Evolutionary conservation across 306 rosid genomes (phyloP).

Genomic region (Oxytropis ochrocephala): DNA sequence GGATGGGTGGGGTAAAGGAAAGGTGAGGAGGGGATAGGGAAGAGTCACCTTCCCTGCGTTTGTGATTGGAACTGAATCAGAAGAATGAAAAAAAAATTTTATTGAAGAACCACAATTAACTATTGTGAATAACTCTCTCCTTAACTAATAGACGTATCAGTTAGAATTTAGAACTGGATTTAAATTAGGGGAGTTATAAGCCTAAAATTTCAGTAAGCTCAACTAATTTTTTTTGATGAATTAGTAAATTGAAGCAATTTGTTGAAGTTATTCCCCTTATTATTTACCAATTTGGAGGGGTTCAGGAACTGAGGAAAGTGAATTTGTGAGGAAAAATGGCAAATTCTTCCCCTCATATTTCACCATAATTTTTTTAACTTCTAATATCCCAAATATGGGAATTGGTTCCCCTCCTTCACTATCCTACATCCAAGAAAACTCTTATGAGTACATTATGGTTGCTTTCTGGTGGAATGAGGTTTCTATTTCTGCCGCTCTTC

Average conservation of each 20-base stretch:
- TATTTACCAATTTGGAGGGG: neutral
- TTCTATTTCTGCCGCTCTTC: neutral
- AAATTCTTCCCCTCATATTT: neutral
- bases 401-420: neutral
- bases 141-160: neutral
- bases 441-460: neutral
- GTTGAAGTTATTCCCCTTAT: neutral
- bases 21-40: neutral
- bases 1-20: neutral
- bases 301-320: neutral
- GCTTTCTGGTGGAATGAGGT: neutral
- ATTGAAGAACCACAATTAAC: neutral
- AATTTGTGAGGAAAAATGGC: neutral
- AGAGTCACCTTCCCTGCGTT: neutral
- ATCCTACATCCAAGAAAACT: neutral
- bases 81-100: neutral
- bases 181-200: neutral
- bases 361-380: neutral
- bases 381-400: neutral
- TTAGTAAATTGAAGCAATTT: neutral
- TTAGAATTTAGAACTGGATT: neutral
- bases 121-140: neutral
- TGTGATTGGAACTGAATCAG: neutral
- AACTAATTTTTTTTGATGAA: neutral
- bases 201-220: neutral